Evolutionary conservation across 495 filamentous ascomycete species (phyloP), one percentile per base, ranked within the genome.

Genomic region (Umbilicaria muhlenbergii): DNA sequence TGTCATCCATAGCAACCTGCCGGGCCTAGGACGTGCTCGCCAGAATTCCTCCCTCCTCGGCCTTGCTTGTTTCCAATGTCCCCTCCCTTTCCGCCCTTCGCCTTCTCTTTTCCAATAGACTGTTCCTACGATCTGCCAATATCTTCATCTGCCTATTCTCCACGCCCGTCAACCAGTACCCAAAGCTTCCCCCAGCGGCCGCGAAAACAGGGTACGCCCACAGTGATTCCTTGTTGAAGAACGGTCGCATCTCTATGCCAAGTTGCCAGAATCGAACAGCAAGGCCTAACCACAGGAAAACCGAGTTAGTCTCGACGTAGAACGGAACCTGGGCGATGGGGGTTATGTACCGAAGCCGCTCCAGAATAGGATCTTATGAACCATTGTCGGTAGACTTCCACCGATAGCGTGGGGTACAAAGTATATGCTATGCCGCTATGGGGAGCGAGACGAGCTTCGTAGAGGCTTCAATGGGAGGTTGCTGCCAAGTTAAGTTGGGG

Each of bases 211-310:
- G 88, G 65, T 92, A 98, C n/a, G 74, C 86, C 81, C 80, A 89
- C 47, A 91, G 70, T 34, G 80, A 77, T 57, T 77, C 68, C 45
- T 66, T 71, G 60, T 74, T 75, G 69, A 94, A 81, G 60, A 93
- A 76, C 15, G 91, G 91, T 44, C 91, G 88, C 89, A 94, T 92
- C 67, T 98, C 89, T 56, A 98, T 86, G 52, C 87, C 92, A 60
- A 96, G 80, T 65, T 94, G 89, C 86, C 85, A 94, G 61, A 86
- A 66, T 51, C 89, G 86, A 58, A 88, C 81, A 56, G 78, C 85
- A 57, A 93, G 58, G 69, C 91, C 91, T 98, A 46, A 17, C 14
- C 11, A 11, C n/a, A 14, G 31, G 14, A 33, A 7, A 17, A 45
- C 19, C 32, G 34, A n/a, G 16, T 49, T 41, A 51, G 38, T 14